These are phyloP conservation scores for Trichoderma sp. DNA, from an alignment of 2,329 filamentous ascomycete species.

Conservation along the genomic window DNA sequence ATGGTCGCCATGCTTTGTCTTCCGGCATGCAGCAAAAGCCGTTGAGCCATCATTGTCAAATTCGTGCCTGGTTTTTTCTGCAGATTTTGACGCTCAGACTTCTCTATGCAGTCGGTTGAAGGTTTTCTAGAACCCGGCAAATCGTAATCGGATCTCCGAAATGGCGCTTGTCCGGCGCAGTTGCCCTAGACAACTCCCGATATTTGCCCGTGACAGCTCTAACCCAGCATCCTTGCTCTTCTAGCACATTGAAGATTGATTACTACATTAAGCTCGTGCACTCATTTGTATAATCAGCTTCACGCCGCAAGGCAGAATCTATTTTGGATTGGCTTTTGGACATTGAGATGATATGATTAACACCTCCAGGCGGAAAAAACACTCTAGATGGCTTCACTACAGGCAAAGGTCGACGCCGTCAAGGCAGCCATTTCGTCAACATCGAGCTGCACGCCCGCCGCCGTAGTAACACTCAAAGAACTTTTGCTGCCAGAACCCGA, in stretches of 20 bases:
- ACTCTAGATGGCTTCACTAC: slow-evolving; percentile 44
- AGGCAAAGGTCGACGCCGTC: slow-evolving; percentile 48
- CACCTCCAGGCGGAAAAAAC: slow-evolving; percentile 26
- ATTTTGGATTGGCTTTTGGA: slow-evolving; percentile 25
- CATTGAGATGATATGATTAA: slow-evolving; percentile 36
- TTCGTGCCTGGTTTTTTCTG: background rate
- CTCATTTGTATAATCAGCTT: slow-evolving; percentile 24
- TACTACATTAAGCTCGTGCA: slow-evolving; percentile 20
- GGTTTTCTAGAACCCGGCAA: slow-evolving; percentile 5
- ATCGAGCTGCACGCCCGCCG: slow-evolving; percentile 52
- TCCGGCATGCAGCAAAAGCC: background rate
- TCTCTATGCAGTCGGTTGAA: background rate
- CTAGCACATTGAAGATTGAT: slow-evolving; percentile 5
- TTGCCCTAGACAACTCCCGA: slow-evolving; percentile 40
- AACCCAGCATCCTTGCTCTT: background rate
- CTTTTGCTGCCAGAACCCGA: slow-evolving; percentile 41
- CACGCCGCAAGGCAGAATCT: slow-evolving; percentile 27
- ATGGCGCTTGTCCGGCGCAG: slow-evolving; percentile 20
- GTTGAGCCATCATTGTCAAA: slow-evolving; percentile 21
- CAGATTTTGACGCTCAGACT: background rate
- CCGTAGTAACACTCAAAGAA: slow-evolving; percentile 48
- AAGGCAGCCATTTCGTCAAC: slow-evolving; percentile 54
- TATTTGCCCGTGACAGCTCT: slow-evolving; percentile 31
- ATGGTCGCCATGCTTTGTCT: background rate
- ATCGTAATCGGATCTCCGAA: slow-evolving; percentile 5